Evolutionary conservation across 768 basidiomycete species (phyloP).

Genomic region (Terana coerulea): DNA sequence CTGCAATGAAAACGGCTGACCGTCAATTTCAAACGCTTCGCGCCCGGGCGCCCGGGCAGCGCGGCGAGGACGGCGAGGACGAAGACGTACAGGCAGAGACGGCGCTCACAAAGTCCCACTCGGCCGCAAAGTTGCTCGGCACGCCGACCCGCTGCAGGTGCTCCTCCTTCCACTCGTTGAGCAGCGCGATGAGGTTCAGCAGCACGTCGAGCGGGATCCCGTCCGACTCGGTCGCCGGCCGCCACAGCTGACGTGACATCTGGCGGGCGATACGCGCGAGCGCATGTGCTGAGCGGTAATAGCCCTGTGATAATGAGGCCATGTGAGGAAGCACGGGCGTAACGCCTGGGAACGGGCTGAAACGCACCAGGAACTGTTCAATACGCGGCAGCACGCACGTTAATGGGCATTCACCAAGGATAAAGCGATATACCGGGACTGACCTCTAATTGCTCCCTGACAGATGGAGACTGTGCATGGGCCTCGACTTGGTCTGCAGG

Average conservation of each 20-base stretch:
- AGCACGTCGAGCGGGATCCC: conserved; percentile 75
- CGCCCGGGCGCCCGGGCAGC: not conserved
- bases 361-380: conserved; percentile 6
- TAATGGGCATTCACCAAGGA: not conserved
- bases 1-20: conserved; percentile 44
- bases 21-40: not conserved
- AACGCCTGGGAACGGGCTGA: conserved; percentile 9
- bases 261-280: conserved; percentile 80
- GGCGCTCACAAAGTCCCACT: conserved; percentile 89
- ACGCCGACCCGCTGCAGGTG: conserved; percentile 81
- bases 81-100: conserved; percentile 54
- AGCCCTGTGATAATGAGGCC: conserved; percentile 49
- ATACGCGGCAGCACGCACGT: not conserved
- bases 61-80: not conserved
- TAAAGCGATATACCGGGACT: conserved; percentile 18
- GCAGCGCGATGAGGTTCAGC: conserved; percentile 47
- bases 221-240: conserved; percentile 67
- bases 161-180: conserved; percentile 71
- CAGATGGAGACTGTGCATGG: conserved; percentile 46
- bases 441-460: conserved; percentile 80
- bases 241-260: conserved; percentile 80
- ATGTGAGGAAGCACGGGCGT: conserved; percentile 7
- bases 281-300: conserved; percentile 79
- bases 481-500: conserved; percentile 26
- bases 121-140: conserved; percentile 75